These are phyloP conservation scores for Penicillium nucicola DNA, from an alignment of 495 filamentous ascomycete species.

Conservation along the genomic window DNA sequence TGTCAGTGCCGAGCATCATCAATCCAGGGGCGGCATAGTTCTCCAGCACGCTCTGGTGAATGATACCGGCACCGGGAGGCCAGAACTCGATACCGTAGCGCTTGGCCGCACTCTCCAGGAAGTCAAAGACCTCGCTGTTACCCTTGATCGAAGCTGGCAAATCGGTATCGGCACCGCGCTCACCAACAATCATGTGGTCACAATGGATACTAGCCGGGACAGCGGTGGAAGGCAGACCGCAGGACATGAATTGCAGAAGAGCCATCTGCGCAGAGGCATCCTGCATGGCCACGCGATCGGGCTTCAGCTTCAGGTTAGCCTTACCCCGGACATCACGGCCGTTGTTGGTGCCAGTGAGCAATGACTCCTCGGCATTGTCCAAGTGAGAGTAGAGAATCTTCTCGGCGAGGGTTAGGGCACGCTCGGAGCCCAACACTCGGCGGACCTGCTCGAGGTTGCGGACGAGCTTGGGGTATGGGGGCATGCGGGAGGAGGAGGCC, in stretches of 20 bases:
- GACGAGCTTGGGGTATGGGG: constrained; percentile 30
- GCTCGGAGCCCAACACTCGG: constrained; percentile 32
- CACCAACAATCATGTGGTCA: constrained; percentile 97
- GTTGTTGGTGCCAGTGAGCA: constrained; percentile 48
- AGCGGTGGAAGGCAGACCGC: constrained; percentile 83
- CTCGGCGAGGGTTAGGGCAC: constrained; percentile 82
- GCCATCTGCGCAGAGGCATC: constrained; percentile 99
- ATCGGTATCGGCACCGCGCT: constrained; percentile 81
- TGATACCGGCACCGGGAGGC: constrained; percentile 98
- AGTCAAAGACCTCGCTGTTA: constrained; percentile 97
- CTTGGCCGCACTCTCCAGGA: constrained; percentile 88
- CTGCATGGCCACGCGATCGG: constrained; percentile 97
- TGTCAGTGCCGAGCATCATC: constrained; percentile 99
- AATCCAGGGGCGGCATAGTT: constrained; percentile 96
- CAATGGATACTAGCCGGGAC: constrained; percentile 98
- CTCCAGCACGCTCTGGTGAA: constrained; percentile 96
- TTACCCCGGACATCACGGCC: constrained; percentile 75
- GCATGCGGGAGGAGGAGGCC: constrained; percentile 30
- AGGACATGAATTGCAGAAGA: constrained; percentile 96
- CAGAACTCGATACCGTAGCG: constrained; percentile 99
- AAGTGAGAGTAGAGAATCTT: constrained; percentile 98
- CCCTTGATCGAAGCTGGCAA: constrained; percentile 81
- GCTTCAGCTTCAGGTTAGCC: constrained; percentile 95
- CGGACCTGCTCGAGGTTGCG: constrained; percentile 30
- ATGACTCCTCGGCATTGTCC: constrained; percentile 66